phyloP scores from a whole-genome alignment of 1,284 basidiomycete species.

The Porogramme epimiltina region DNA sequence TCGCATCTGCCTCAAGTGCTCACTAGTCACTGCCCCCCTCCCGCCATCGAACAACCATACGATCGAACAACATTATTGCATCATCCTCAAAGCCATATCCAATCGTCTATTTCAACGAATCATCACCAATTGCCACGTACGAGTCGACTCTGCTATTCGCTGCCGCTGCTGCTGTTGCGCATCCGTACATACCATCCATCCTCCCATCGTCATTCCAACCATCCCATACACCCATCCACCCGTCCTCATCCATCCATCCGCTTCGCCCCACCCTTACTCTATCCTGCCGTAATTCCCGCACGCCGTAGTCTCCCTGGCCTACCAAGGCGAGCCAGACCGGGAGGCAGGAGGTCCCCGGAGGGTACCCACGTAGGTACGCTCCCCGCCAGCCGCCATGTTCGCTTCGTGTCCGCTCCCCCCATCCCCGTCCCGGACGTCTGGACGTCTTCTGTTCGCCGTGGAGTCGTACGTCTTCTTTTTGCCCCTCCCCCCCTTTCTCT shows the following conservation, averaged over 20 bases:
- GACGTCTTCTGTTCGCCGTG: not conserved
- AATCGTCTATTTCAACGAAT: slow-evolving; percentile 2
- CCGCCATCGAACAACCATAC: not conserved
- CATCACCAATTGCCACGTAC: slow-evolving; percentile 2
- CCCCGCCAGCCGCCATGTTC: no score
- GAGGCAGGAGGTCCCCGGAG: no score
- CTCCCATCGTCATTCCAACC: slow-evolving; percentile 2
- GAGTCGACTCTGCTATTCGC: slow-evolving; percentile 18
- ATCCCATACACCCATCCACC: not conserved
- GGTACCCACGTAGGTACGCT: no score
- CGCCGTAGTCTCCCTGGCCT: no score
- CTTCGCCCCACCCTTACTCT: not conserved
- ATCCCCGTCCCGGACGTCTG: not conserved
- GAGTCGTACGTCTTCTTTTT: not conserved
- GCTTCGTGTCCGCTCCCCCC: no score
- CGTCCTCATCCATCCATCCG: not conserved
- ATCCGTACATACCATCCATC: slow-evolving; percentile 18
- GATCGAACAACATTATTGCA: not conserved
- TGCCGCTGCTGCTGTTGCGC: slow-evolving; percentile 16
- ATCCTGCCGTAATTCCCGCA: no score
- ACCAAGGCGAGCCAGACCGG: no score
- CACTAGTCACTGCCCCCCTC: slow-evolving; percentile 3
- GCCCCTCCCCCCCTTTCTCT: not conserved
- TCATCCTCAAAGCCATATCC: not conserved
- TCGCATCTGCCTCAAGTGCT: slow-evolving; percentile 8